Evolutionary conservation across 2,329 filamentous ascomycete species (phyloP).

Genomic region (Ramichloridium luteum): DNA sequence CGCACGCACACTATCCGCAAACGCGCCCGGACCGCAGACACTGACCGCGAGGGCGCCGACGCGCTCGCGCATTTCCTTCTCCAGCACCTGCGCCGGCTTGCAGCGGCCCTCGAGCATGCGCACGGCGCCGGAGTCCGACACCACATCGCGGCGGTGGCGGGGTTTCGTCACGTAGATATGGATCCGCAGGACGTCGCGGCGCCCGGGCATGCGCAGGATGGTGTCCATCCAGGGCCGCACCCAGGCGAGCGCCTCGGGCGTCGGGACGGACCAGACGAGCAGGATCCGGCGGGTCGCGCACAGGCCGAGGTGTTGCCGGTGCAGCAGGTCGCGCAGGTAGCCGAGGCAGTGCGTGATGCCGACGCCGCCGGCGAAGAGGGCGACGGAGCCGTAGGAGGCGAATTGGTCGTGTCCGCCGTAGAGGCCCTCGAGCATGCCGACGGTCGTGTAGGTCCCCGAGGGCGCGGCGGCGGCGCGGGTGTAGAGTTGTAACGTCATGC

Average conservation of each 20-base stretch:
- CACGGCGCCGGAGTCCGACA: constrained; percentile 44
- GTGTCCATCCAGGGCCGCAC: constrained; percentile 55
- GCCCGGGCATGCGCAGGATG: constrained; percentile 46
- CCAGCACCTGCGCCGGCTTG: constrained; percentile 42
- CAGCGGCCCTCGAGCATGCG: constrained; percentile 51
- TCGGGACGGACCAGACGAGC: constrained; percentile 69
- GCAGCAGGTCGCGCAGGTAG: constrained; percentile 60
- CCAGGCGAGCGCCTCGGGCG: constrained; percentile 53
- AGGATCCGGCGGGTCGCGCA: constrained; percentile 60
- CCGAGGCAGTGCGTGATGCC: constrained; percentile 71
- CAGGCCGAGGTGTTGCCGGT: constrained; percentile 55
- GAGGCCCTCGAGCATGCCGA: constrained; percentile 60
- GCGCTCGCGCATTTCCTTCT: constrained; percentile 43
- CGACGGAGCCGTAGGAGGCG: constrained; percentile 63
- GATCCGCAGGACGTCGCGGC: constrained; percentile 47
- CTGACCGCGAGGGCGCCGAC: constrained; percentile 49
- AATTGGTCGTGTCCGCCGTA: constrained; percentile 61
- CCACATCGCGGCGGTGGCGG: constrained; percentile 41
- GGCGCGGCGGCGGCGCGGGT: constrained; percentile 51
- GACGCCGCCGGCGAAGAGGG: constrained; percentile 69
- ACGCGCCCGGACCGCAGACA: constrained; percentile 51
- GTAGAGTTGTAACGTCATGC: constrained; percentile 59
- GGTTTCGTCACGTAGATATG: constrained; percentile 53
- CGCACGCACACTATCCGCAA: constrained; percentile 48
- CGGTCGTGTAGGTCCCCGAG: constrained; percentile 50